Conservation (phyloP, 73 alveolate species). For the Paramecium sonneborni region DNA sequence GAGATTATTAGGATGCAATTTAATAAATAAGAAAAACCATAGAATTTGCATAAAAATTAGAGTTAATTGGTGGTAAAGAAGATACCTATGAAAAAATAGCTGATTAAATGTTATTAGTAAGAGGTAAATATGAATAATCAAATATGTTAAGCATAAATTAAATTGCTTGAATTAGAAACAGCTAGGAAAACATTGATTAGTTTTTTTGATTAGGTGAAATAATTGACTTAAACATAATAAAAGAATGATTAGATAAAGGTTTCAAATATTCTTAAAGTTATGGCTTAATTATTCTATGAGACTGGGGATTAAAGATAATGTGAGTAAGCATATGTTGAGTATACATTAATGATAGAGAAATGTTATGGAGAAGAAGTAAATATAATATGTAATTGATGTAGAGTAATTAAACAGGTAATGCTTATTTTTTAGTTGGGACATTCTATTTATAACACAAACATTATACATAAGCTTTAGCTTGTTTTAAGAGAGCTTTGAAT, state of each 20-base stretch:
- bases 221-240: neutral
- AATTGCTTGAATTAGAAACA: slow-evolving; percentile 5
- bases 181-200: neutral
- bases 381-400: no score
- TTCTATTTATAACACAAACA: slow-evolving; percentile 40
- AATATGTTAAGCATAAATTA: neutral
- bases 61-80: neutral
- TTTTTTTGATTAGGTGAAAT: neutral
- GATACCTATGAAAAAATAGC: slow-evolving; percentile 33
- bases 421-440: slow-evolving; percentile 26
- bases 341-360: neutral
- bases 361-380: slow-evolving; percentile 45
- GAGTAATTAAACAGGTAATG: slow-evolving; percentile 35
- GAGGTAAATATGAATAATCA: neutral
- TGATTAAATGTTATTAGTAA: neutral
- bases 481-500: slow-evolving; percentile 42
- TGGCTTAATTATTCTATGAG: slow-evolving; percentile 39
- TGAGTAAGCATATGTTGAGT: slow-evolving; percentile 27
- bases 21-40: neutral
- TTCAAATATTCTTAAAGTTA: neutral
- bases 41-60: slow-evolving; percentile 21
- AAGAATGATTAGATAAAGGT: neutral
- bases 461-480: slow-evolving; percentile 22
- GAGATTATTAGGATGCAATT: slow-evolving; percentile 31
- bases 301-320: slow-evolving; percentile 50